Base-by-base conservation (phyloP, 192 early-diverging fungal genomes). In the Oehlia diaphana region DNA sequence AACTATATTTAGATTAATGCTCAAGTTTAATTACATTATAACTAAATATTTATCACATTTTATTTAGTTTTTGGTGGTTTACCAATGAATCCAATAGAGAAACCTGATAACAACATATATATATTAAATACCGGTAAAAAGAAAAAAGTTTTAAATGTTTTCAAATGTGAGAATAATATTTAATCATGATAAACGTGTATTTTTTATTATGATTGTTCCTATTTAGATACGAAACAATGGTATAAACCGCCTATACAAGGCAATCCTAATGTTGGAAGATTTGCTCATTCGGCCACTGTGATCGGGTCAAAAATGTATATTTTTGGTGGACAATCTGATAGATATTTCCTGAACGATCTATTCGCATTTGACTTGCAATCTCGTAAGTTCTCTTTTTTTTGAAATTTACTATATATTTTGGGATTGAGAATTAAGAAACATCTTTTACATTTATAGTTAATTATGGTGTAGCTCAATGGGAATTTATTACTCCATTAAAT, bases 301-400 rank as follows among this genome's bases (percentile, higher is more conserved):
- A 28, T 86, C 12, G 84, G 83, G 35, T 84, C 84, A 23, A 79
- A 81, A 58, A 87, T 90, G 84, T 90, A 87, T 74, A 80, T 90
- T 65, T 86, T 79, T 39, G 87, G 88, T 68, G 88, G 88, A 9
- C 83, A 85, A 69, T 65, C 75, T 10, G 78, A 82, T 33, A 83
- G 86, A 35, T 81, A 83, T 31, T 87, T 83, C 23, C 74, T 87
- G 66, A 84, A 87, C 37, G 88, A 89, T 12, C 80, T 89, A 35
- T 74, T 81, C 14, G 79, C 83, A 13, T 86, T 89, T 73, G 86
- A 89, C 37, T 71, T 85, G 44, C 86, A 81, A 47, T 80, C 82
- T 42, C 76, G 21, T 37, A 23, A 69, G 76, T 73, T 37, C 19
- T 16, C 21, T 21, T 2, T 58, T 47, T 12, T 12, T 47, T 47